Percentiles rank a stretch among this genome's conserved stretches.
Evolutionary conservation across 2,329 filamentous ascomycete species (phyloP).

Genomic region (Botrytis porri): DNA sequence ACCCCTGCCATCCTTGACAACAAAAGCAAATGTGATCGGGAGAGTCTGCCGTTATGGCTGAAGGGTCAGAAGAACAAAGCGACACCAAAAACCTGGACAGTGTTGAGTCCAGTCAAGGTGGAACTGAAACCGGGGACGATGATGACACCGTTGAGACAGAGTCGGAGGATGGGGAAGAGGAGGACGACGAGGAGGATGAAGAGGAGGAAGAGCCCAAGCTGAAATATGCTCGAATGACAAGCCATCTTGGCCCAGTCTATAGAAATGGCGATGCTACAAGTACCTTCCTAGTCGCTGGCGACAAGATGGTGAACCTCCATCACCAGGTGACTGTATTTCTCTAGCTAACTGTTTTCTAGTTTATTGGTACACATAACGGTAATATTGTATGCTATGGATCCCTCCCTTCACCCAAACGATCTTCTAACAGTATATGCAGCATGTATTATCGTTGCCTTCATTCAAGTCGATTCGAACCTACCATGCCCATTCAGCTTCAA

Average conservation of each 20-base stretch:
- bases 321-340: background rate
- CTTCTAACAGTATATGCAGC: constrained; percentile 49
- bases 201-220: constrained; percentile 92
- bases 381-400: constrained; percentile 69
- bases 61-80: constrained; percentile 34
- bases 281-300: constrained; percentile 82
- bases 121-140: constrained; percentile 26
- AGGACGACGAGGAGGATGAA: constrained; percentile 60
- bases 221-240: constrained; percentile 87
- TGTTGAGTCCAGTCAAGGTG: constrained; percentile 27
- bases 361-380: constrained; percentile 92
- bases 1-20: constrained; percentile 25
- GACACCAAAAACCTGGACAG: constrained; percentile 30
- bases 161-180: constrained; percentile 61
- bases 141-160: constrained; percentile 41
- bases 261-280: constrained; percentile 94
- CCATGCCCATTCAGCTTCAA: constrained; percentile 86
- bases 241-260: constrained; percentile 76
- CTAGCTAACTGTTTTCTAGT: constrained; percentile 51
- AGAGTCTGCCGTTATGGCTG: constrained; percentile 37
- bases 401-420: constrained; percentile 22
- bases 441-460: constrained; percentile 79
- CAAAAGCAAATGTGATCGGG: constrained; percentile 36
- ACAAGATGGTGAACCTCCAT: constrained; percentile 79
- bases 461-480: constrained; percentile 83